A percentile compares a stretch with the other conserved stretches of the same genome.
These are phyloP conservation scores for Botrytis fragariae DNA, from an alignment of 2,329 filamentous ascomycete genomes.

Conservation along the genomic window DNA sequence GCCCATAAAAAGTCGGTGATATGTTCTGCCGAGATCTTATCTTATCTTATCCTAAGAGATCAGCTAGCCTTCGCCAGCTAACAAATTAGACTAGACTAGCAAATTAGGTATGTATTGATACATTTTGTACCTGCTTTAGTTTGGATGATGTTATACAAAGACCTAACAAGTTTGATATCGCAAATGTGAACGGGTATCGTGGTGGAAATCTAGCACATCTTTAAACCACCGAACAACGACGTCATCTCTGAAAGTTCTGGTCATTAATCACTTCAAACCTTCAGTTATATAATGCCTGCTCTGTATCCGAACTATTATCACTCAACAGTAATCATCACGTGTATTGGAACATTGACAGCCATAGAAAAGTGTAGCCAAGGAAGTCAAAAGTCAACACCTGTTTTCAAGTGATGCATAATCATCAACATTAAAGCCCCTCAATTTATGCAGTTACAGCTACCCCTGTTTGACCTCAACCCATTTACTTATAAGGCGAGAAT, in stretches of 20 bases:
- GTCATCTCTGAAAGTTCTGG: background rate
- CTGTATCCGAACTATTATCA: background rate
- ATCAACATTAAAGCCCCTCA: constrained; percentile 5
- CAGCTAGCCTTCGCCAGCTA: background rate
- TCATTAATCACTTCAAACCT: background rate
- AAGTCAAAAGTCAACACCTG: constrained; percentile 7
- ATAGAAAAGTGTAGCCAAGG: background rate
- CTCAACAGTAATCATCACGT: background rate
- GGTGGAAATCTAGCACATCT: background rate
- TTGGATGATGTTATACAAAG: background rate
- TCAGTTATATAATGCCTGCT: background rate
- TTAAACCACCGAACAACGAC: background rate
- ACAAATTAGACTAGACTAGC: background rate
- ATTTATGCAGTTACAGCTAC: constrained; percentile 8
- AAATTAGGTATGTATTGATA: background rate
- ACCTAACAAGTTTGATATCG: background rate
- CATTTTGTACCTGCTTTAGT: constrained; percentile 13
- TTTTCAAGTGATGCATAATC: constrained; percentile 4
- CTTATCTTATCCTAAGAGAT: constrained; percentile 2
- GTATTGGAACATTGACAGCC: background rate
- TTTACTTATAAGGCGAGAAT: background rate
- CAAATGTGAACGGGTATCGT: background rate
- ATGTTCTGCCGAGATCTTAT: constrained; percentile 12
- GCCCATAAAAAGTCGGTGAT: background rate
- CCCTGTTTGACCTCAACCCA: constrained; percentile 14